phyloP scores from a whole-genome alignment of 345 rosid genomes.

The Salix arbutifolia region DNA sequence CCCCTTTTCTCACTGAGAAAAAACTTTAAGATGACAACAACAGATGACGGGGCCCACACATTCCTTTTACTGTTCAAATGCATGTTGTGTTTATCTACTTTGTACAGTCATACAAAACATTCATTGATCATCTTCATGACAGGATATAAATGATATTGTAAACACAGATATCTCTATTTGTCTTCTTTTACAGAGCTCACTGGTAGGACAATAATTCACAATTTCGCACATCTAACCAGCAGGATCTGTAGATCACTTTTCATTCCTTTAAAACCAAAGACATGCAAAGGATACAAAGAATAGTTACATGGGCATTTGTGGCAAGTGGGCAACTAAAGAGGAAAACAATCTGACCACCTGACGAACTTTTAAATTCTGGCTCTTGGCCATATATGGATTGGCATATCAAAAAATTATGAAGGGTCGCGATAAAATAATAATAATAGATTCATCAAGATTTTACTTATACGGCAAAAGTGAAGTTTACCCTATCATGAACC shows the following conservation, averaged over 20 bases:
- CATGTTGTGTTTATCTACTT: background rate
- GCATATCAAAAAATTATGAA: background rate
- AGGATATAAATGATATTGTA: background rate
- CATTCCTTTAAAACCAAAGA: background rate
- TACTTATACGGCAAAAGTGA: background rate
- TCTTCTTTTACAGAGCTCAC: background rate
- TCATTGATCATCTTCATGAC: background rate
- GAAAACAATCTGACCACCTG: background rate
- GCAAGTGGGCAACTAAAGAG: background rate
- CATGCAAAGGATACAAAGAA: constrained; percentile 7
- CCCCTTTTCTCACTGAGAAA: background rate
- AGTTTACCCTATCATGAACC: background rate
- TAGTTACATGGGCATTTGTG: background rate
- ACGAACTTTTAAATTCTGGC: background rate
- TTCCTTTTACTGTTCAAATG: background rate
- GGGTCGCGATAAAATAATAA: background rate
- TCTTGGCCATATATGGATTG: background rate
- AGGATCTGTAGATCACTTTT: background rate
- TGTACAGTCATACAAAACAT: background rate
- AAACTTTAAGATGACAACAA: background rate
- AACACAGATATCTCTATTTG: background rate
- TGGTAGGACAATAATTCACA: background rate
- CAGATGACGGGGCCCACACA: background rate
- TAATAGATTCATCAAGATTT: background rate
- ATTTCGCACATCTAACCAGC: background rate